phyloP scores from a whole-genome alignment of 1,284 basidiomycete species.

The Boletus calvinii region DNA sequence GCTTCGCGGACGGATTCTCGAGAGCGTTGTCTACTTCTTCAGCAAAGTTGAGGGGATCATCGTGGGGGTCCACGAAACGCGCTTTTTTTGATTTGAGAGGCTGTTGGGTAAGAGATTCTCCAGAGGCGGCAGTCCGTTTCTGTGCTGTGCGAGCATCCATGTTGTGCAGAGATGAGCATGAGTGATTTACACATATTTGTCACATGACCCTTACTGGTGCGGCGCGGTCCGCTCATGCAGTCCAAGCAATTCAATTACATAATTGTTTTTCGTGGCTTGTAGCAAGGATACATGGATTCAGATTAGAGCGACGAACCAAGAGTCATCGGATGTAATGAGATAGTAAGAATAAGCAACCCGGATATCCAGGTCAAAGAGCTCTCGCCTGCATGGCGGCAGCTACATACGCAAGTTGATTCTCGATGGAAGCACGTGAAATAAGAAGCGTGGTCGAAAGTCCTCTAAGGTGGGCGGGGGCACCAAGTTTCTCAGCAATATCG shows the following conservation, averaged over 20 bases:
- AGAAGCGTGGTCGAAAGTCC: slow-evolving; percentile 37
- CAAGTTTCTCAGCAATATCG: slow-evolving; percentile 44
- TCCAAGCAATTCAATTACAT: too few species aligned
- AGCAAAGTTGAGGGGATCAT: slow-evolving; percentile 72
- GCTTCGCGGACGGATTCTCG: slow-evolving; percentile 56
- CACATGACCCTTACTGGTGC: not conserved
- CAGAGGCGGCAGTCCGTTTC: slow-evolving; percentile 56
- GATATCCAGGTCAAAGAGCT: slow-evolving; percentile 11
- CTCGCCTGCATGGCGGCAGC: slow-evolving; percentile 31
- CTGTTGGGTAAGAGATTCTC: slow-evolving; percentile 34
- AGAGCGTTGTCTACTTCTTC: slow-evolving; percentile 73
- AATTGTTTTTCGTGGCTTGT: not conserved
- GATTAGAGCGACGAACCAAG: slow-evolving; percentile 6
- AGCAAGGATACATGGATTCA: not conserved
- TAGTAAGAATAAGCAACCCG: not conserved
- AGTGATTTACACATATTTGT: slow-evolving; percentile 25
- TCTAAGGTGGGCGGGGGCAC: slow-evolving; percentile 30
- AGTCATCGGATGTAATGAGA: not conserved
- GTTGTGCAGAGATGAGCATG: not conserved
- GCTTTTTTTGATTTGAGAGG: slow-evolving; percentile 61
- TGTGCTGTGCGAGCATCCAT: slow-evolving; percentile 53
- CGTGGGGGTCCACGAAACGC: slow-evolving; percentile 74
- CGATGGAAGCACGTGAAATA: slow-evolving; percentile 36
- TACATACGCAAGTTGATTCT: slow-evolving; percentile 35
- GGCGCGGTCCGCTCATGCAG: not conserved